Base-by-base conservation (phyloP, 2,329 filamentous ascomycete genomes). In the Rhinocladiella mackenziei region DNA sequence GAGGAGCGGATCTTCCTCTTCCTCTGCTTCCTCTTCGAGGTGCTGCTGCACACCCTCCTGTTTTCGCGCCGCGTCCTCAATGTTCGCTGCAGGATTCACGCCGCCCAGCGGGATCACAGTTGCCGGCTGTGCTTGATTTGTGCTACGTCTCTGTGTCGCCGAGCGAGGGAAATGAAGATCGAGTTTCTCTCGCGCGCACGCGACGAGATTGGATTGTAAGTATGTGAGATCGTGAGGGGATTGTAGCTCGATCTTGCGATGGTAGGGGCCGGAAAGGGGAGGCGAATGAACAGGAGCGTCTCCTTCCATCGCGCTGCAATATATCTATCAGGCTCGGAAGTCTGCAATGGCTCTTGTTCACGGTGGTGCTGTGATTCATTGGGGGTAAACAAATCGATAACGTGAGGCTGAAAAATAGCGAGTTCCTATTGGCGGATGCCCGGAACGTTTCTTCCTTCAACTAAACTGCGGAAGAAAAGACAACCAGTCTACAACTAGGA, bases 211-310 rank as follows among this genome's bases (percentile, higher is more conserved):
- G 49, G 61, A 58, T 50, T 71, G 68, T 35, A 74, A 69, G 47
- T 71, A 73, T 40, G 65, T 67, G 38, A 73, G 66, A 60, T 74
- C 71, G 46, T 65, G 63, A 42, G 70, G 61, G 32, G 71, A 69
- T 58, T 74, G 71, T n/a, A 74, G 65, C 48, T 73, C 71, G 57
- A 74, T 66, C 56, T 72, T 73, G 54, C 71, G 68, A 54, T 73
- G 65, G 56, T 71, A 65, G 31, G 62, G 56, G 48, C 60, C 48
- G 5, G 47, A 40, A 80, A 85, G 57, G 81, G 89, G 57, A 85
- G 97, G 60, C 96, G 92, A 91, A 84, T 97, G 25, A 89, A 96
- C 65, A 89, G 91, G 53, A 96, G 91, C 74, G 96, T 95, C 72
- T 91, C 96, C 71, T 96, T 97, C 69, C 50, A 50, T 53, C 15